Evolutionary conservation across 73 alveolate genomes (phyloP), one percentile per base, ranked within the genome.

Genomic region (Stentor coeruleus): DNA sequence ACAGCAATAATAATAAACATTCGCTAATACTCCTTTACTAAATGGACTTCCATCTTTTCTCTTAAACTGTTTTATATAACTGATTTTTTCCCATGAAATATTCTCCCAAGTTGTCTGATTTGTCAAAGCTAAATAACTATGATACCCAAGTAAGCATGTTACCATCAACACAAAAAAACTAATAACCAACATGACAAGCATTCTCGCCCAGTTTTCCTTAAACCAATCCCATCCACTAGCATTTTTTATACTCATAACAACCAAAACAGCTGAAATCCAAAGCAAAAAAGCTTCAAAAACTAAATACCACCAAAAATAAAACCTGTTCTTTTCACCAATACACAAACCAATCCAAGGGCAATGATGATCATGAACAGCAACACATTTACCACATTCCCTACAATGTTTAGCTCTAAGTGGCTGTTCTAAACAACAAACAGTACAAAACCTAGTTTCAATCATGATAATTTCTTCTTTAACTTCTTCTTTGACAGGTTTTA

Each of bases 341-440:
- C 99, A 96, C 41, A 79, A 88, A 31, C 98, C 97, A 2, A 96
- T 84, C 98, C 98, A 96, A 4, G 98, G 97, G 85, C 99, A 96
- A 72, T 96, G 99, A 80, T 96, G 99, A 86, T 96, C 99, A 83
- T 86, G 97, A 15, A 97, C 86, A 11, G 98, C 98, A 4, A 96
- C 97, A 74, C 99, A 96, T 84, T 89, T 86, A 30, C 95, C 90
- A 80, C 99, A 96, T 59, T 88, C 86, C 74, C 89, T 76, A 81
- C 98, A 93, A 81, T 93, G 98, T 77, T 94, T 93, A 31, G 95
- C 95, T 41, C 97, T 82, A 57, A 94, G 33, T 0, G 97, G 97
- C 73, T 90, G 85, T 77, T 93, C 97, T 39, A 87, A 39, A 37
- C 77, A 81, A 81, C 97, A 94, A 31, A 59, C 82, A 35, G 97